Conservation (phyloP, 495 filamentous ascomycete species). For the Cercophora samala region DNA sequence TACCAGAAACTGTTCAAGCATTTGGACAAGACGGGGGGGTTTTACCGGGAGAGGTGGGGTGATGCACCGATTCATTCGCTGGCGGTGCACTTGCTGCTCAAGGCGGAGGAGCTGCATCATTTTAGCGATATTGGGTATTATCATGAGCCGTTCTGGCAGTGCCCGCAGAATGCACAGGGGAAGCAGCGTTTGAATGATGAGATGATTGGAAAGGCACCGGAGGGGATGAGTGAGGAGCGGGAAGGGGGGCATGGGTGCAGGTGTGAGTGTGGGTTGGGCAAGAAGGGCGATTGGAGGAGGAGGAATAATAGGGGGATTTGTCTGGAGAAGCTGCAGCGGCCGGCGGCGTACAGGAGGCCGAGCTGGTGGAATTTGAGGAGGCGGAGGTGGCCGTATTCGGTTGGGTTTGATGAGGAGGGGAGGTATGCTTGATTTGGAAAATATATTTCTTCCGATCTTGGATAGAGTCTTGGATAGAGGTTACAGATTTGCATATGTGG, state of each 20-base stretch:
- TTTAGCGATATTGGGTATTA: conserved; percentile 53
- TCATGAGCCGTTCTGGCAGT: conserved; percentile 49
- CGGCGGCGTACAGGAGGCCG: not conserved
- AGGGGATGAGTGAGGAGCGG: conserved; percentile 23
- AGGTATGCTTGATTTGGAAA: not conserved
- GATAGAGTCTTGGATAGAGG: not conserved
- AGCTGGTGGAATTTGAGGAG: conserved; percentile 7
- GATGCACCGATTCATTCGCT: conserved; percentile 54
- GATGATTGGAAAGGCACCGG: conserved; percentile 26
- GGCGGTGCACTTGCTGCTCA: conserved; percentile 48
- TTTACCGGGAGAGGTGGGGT: conserved; percentile 56
- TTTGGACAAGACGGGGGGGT: conserved; percentile 50
- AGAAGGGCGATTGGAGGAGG: not conserved
- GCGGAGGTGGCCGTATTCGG: conserved; percentile 1
- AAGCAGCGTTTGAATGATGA: conserved; percentile 37
- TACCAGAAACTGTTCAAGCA: conserved; percentile 50
- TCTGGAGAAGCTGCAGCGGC: conserved; percentile 1
- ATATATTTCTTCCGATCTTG: not conserved
- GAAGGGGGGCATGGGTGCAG: conserved; percentile 43
- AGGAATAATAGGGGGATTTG: conserved; percentile 10
- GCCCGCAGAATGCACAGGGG: conserved; percentile 42
- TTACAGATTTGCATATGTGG: too few species aligned
- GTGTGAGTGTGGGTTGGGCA: conserved; percentile 34
- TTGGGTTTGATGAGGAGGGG: not conserved
- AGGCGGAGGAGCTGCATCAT: conserved; percentile 50